Evolutionary conservation across 306 rosid species (phyloP).

Genomic region (Trifolium subterraneum): DNA sequence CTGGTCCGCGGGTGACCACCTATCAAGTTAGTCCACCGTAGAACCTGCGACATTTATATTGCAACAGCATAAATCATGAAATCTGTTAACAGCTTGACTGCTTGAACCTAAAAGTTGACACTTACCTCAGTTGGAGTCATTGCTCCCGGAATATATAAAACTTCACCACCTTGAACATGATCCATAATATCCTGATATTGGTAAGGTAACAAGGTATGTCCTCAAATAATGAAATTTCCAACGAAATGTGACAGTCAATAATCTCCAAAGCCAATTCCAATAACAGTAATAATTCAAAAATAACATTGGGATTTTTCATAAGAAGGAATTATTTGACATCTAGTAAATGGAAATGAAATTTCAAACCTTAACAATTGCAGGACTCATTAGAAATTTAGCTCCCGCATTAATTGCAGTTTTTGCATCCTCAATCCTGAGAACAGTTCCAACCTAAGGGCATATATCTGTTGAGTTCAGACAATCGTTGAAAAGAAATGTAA

Average conservation of each 20-base stretch:
- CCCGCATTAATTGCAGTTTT: slow-evolving; percentile 71
- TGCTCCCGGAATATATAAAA: slow-evolving; percentile 83
- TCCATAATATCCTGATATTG: slow-evolving; percentile 67
- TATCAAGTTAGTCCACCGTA: neutral
- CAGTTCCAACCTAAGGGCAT: slow-evolving; percentile 84
- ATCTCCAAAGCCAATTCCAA: slow-evolving; percentile 8
- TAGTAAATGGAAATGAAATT: neutral
- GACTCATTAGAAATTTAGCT: slow-evolving; percentile 94
- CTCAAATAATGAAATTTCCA: neutral
- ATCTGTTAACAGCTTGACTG: neutral
- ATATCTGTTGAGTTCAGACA: slow-evolving; percentile 40
- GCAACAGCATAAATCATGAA: slow-evolving; percentile 10
- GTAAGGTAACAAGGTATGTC: slow-evolving; percentile 20
- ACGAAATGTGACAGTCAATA: slow-evolving; percentile 21
- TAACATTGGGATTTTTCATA: slow-evolving; percentile 7
- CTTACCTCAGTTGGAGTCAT: slow-evolving; percentile 98
- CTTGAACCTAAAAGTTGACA: slow-evolving; percentile 37
- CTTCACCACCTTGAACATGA: slow-evolving; percentile 49
- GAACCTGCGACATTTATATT: slow-evolving; percentile 12
- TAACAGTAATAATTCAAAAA: neutral
- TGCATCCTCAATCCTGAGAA: slow-evolving; percentile 81
- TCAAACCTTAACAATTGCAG: slow-evolving; percentile 74
- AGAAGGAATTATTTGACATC: slow-evolving; percentile 15
- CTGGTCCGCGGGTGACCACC: neutral
- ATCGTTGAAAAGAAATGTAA: slow-evolving; percentile 28